phyloP scores from a whole-genome alignment of 495 filamentous ascomycete genomes.

The Neurospora tetrasperma region DNA sequence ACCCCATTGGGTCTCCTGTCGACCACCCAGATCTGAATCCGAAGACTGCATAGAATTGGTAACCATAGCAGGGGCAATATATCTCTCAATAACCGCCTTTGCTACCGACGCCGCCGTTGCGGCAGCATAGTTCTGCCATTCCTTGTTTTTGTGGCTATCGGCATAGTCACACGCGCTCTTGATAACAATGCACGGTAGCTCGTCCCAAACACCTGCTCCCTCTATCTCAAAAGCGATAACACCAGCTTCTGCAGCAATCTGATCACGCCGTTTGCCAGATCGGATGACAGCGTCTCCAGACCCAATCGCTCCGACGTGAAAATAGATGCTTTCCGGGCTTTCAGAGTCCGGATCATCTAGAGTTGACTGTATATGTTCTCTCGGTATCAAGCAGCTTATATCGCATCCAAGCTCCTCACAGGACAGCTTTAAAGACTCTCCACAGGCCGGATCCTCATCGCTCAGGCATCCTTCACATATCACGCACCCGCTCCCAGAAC shows the following conservation, averaged over 20 bases:
- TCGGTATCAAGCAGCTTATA: conserved; percentile 5
- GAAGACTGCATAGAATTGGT: not conserved
- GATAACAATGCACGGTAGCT: conserved; percentile 26
- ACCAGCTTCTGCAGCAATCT: conserved; percentile 6
- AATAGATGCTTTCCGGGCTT: conserved; percentile 1
- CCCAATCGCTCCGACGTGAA: conserved; percentile 17
- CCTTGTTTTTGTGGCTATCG: conserved; percentile 36
- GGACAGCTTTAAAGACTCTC: not conserved
- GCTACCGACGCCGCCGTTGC: conserved; percentile 23
- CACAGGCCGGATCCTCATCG: conserved; percentile 1
- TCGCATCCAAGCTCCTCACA: conserved; percentile 13
- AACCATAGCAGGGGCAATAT: not conserved
- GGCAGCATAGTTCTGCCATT: conserved; percentile 34
- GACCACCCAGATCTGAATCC: not conserved
- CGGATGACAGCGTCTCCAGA: conserved; percentile 24
- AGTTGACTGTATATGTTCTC: conserved; percentile 6
- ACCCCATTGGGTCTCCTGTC: not conserved
- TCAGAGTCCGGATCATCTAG: not conserved
- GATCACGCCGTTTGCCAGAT: conserved; percentile 17
- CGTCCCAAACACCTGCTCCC: conserved; percentile 33
- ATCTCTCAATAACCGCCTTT: conserved; percentile 10
- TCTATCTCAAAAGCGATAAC: conserved; percentile 39
- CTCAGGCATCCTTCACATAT: not conserved
- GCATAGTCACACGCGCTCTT: conserved; percentile 31
- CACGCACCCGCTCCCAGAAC: not conserved